These are phyloP conservation scores for Aspergillus sp. DNA, from an alignment of 2,329 filamentous ascomycete species.

Conservation along the genomic window DNA sequence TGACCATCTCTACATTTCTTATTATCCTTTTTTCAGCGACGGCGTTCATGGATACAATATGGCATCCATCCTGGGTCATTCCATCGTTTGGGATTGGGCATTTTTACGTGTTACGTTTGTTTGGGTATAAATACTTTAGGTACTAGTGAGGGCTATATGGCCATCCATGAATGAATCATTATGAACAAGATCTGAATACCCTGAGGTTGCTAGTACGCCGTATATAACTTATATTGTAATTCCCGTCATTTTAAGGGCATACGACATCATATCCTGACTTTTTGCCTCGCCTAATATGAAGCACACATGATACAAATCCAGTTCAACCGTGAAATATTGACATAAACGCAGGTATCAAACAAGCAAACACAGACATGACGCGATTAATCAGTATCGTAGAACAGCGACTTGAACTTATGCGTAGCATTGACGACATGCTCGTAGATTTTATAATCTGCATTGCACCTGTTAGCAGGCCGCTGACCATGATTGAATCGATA, in stretches of 20 bases:
- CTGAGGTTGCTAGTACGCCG: too few species aligned
- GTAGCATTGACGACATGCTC: conserved; percentile 81
- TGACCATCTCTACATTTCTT: conserved; percentile 4
- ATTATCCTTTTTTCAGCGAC: conserved; percentile 11
- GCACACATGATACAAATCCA: neutral
- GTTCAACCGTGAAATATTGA: neutral
- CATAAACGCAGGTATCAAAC: neutral
- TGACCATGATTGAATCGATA: neutral
- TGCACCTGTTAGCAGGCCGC: neutral
- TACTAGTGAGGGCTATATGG: too few species aligned
- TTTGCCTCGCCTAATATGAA: too few species aligned
- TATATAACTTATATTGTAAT: too few species aligned
- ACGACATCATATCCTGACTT: too few species aligned
- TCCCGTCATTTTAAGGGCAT: too few species aligned
- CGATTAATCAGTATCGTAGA: conserved; percentile 54
- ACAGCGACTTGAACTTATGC: conserved; percentile 76
- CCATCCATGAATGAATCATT: too few species aligned
- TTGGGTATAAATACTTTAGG: too few species aligned
- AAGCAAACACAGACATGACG: neutral
- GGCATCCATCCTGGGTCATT: neutral
- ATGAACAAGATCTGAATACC: too few species aligned
- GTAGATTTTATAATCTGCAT: conserved; percentile 69
- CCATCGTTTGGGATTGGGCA: conserved; percentile 12
- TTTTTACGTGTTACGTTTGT: neutral
- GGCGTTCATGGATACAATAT: conserved; percentile 13